Evolutionary conservation across 2,329 filamentous ascomycete genomes (phyloP).

Genomic region (Curvularia hawaiiensis): DNA sequence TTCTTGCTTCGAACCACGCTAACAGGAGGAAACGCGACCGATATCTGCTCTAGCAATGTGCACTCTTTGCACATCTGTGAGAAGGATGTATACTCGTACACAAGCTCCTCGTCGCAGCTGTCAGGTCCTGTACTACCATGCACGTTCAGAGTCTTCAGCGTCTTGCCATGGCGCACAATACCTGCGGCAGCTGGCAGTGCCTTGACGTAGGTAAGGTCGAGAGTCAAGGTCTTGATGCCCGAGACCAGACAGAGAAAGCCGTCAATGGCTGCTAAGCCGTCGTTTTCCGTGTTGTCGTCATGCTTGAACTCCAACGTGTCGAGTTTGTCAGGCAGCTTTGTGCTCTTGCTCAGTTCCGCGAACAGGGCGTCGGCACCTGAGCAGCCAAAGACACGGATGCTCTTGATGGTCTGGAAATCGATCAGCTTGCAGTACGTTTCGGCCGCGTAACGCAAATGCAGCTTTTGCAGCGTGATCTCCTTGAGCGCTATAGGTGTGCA

Average conservation of each 20-base stretch:
- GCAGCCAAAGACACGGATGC: conserved; percentile 52
- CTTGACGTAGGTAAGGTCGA: conserved; percentile 52
- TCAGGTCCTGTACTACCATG: conserved; percentile 47
- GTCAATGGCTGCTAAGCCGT: conserved; percentile 53
- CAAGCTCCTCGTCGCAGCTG: conserved; percentile 50
- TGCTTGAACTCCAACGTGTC: conserved; percentile 55
- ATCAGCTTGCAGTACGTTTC: conserved; percentile 56
- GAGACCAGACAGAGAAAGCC: conserved; percentile 55
- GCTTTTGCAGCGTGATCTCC: conserved; percentile 52
- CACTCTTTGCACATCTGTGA: conserved; percentile 54
- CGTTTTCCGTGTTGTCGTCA: conserved; percentile 54
- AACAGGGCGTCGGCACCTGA: conserved; percentile 54
- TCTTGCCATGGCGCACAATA: conserved; percentile 54
- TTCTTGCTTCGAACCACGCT: conserved; percentile 50
- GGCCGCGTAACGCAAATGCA: conserved; percentile 54
- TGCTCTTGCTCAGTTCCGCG: conserved; percentile 54
- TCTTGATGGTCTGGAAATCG: conserved; percentile 51
- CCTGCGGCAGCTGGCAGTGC: conserved; percentile 50
- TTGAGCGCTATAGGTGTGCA: conserved; percentile 53
- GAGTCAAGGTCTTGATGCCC: conserved; percentile 51
- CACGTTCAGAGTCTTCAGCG: conserved; percentile 51
- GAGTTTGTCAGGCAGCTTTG: conserved; percentile 51
- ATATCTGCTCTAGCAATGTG: conserved; percentile 51
- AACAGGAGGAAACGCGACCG: conserved; percentile 53
- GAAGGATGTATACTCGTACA: conserved; percentile 52